phyloP scores from a whole-genome alignment of 352 stramenopile species.

The Phytophthora fragariaefolia region DNA sequence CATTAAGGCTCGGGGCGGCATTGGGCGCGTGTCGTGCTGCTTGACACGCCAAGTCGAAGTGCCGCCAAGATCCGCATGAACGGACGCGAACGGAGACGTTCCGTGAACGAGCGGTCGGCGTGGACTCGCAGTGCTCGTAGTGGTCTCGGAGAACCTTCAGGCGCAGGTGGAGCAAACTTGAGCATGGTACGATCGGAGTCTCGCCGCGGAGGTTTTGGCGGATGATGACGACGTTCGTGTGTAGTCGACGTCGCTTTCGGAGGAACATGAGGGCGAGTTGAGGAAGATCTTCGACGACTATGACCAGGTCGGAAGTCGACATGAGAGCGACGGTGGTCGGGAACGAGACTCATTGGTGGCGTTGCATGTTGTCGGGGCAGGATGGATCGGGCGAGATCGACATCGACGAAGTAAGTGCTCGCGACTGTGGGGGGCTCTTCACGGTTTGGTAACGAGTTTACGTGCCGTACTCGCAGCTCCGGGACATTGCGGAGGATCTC shows the following conservation, averaged over 20 bases:
- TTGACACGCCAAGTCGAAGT: constrained; percentile 33
- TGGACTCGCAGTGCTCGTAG: not conserved
- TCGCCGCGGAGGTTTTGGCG: not conserved
- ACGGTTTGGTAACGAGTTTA: constrained; percentile 1
- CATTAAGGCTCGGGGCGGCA: not conserved
- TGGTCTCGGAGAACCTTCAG: not conserved
- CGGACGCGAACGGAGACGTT: constrained; percentile 21
- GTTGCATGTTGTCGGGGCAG: constrained; percentile 20
- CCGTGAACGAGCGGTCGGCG: constrained; percentile 3
- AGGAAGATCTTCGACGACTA: constrained; percentile 84
- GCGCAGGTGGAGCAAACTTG: not conserved
- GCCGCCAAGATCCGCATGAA: constrained; percentile 16
- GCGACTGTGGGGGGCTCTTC: not conserved
- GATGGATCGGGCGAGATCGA: constrained; percentile 76
- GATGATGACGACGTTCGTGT: not conserved
- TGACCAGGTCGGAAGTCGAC: constrained; percentile 46
- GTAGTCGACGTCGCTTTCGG: constrained; percentile 56
- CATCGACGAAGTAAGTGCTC: constrained; percentile 57
- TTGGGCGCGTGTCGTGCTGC: not conserved
- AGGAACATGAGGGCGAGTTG: constrained; percentile 74
- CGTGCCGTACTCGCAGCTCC: constrained; percentile 40
- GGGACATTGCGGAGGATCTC: constrained; percentile 76
- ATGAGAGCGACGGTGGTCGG: not conserved
- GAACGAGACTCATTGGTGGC: not conserved
- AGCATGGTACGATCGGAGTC: not conserved